Evolutionary conservation across 1,284 basidiomycete species (phyloP).

Genomic region (Cystobasidium sp.): DNA sequence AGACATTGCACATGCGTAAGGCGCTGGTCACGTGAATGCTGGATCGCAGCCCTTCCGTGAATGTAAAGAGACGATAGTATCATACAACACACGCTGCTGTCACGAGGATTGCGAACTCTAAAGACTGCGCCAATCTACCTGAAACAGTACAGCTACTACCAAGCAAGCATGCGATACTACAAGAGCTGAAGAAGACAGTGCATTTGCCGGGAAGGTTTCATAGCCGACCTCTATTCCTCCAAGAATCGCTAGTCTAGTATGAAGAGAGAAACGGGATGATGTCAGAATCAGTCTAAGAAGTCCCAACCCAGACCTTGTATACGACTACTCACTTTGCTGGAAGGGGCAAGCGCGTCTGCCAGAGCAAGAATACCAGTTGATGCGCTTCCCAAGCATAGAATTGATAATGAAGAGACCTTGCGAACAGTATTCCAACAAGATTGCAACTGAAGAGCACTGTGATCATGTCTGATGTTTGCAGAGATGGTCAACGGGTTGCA

Average conservation of each 20-base stretch:
- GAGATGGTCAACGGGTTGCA: not conserved
- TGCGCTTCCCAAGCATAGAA: conserved; percentile 99
- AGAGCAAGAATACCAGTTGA: conserved; percentile 83
- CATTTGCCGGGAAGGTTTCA: conserved; percentile 83
- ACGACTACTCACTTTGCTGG: conserved; percentile 64
- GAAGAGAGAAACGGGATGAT: conserved; percentile 2
- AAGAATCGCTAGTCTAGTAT: conserved; percentile 66
- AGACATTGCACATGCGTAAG: no score
- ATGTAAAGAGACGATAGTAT: no score
- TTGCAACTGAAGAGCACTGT: conserved; percentile 88
- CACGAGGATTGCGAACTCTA: not conserved
- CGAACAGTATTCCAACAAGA: conserved; percentile 86
- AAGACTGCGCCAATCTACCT: conserved; percentile 6
- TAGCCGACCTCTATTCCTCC: conserved; percentile 78
- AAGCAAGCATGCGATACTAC: conserved; percentile 2
- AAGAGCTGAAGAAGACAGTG: conserved; percentile 64
- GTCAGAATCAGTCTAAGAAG: not conserved
- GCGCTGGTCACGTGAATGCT: no score
- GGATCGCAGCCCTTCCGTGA: no score
- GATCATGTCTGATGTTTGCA: conserved; percentile 68
- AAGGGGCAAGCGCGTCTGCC: conserved; percentile 69
- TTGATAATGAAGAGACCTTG: conserved; percentile 96
- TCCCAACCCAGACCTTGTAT: not conserved
- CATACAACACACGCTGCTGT: not conserved
- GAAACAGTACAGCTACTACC: not conserved